A percentile compares a stretch with the other conserved stretches of the same genome.
phyloP scores from a whole-genome alignment of 2,329 filamentous ascomycete species.

The Ophiostoma perfectum region DNA sequence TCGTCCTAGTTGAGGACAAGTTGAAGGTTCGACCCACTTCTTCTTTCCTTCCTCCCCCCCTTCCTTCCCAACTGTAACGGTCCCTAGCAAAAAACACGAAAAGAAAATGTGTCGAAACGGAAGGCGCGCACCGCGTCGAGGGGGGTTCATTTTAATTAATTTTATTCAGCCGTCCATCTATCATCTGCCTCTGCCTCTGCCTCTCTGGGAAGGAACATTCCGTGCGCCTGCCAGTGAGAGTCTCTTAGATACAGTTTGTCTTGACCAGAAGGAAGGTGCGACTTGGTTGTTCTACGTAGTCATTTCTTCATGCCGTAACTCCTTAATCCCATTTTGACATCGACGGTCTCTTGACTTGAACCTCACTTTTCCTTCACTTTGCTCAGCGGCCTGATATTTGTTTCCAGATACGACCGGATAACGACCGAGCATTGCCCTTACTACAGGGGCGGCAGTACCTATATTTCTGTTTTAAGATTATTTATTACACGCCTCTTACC shows the following conservation, averaged over 20 bases:
- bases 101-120: slow-evolving; percentile 12
- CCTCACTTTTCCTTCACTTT: neutral
- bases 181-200: neutral
- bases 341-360: neutral
- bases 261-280: neutral
- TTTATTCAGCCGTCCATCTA: neutral
- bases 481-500: neutral
- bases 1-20: neutral
- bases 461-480: neutral
- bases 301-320: neutral
- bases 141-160: slow-evolving; percentile 1
- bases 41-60: slow-evolving; percentile 15
- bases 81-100: slow-evolving; percentile 3
- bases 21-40: neutral
- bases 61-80: slow-evolving; percentile 17
- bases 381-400: neutral
- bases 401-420: neutral
- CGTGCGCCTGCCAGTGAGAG: neutral
- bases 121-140: slow-evolving; percentile 23
- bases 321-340: too few species aligned
- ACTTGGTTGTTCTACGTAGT: neutral
- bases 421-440: neutral
- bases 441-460: neutral
- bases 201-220: slow-evolving; percentile 18
- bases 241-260: too few species aligned